phyloP scores from a whole-genome alignment of 352 stramenopile genomes.

The Globisporangium heterothallicum region DNA sequence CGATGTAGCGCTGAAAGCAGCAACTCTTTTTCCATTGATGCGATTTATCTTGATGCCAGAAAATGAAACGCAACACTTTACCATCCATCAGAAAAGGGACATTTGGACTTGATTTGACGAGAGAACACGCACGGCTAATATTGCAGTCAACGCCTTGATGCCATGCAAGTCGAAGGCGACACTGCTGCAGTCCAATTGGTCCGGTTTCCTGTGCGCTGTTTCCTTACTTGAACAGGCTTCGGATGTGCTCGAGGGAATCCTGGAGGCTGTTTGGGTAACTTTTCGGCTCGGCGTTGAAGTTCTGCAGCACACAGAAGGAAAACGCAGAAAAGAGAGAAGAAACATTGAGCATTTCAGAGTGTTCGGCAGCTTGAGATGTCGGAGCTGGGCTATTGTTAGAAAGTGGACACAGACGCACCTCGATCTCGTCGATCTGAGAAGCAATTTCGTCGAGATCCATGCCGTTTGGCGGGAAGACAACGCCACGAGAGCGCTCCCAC shows the following conservation, averaged over 20 bases:
- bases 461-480: conserved; percentile 41
- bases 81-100: too few species aligned
- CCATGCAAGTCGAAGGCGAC: too few species aligned
- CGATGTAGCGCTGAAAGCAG: too few species aligned
- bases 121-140: too few species aligned
- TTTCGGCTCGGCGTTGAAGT: conserved; percentile 52
- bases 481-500: conserved; percentile 67
- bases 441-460: conserved; percentile 49
- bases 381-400: not conserved
- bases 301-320: too few species aligned
- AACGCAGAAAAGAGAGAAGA: not conserved
- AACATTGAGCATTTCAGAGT: not conserved
- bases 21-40: too few species aligned
- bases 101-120: too few species aligned
- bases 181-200: too few species aligned
- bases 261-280: conserved; percentile 59
- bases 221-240: conserved; percentile 24
- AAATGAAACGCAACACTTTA: too few species aligned
- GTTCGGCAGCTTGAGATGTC: too few species aligned
- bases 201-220: not conserved
- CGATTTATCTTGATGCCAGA: too few species aligned
- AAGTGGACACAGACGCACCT: conserved; percentile 22
- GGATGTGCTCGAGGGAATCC: conserved; percentile 48
- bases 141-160: too few species aligned
- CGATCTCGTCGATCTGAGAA: conserved; percentile 45